Evolutionary conservation across 352 stramenopile species (phyloP).

Genomic region (Phytophthora capsici): DNA sequence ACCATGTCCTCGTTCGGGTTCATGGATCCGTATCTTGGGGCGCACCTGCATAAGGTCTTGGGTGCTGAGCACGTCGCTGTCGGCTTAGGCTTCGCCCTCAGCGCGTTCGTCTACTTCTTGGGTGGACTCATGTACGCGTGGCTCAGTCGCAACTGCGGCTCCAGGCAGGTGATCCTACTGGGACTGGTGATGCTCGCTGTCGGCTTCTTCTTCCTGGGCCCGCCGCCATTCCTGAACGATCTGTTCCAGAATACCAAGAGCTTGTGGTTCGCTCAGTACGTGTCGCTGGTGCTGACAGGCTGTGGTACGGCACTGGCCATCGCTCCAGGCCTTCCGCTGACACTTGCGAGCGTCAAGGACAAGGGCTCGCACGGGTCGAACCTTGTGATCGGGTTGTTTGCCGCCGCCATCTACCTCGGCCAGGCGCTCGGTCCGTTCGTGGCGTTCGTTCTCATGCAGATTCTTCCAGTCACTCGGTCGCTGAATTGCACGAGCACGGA

Average conservation of each 20-base stretch:
- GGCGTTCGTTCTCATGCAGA: conserved; percentile 53
- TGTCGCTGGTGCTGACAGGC: conserved; percentile 62
- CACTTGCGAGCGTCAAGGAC: conserved; percentile 57
- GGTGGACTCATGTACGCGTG: conserved; percentile 61
- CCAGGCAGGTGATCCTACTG: conserved; percentile 71
- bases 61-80: conserved; percentile 65
- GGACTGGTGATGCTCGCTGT: conserved; percentile 53
- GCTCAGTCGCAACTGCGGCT: conserved; percentile 65
- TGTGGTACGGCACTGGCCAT: conserved; percentile 65
- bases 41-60: conserved; percentile 64
- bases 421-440: conserved; percentile 69
- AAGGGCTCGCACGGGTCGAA: conserved; percentile 52
- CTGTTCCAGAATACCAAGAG: conserved; percentile 44
- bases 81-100: conserved; percentile 70
- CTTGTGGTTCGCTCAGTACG: conserved; percentile 60
- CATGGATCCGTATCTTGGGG: conserved; percentile 71
- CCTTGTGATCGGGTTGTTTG: conserved; percentile 74
- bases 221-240: conserved; percentile 55
- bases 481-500: conserved; percentile 42
- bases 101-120: conserved; percentile 73
- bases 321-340: conserved; percentile 62
- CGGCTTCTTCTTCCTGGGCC: conserved; percentile 68
- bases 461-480: conserved; percentile 48
- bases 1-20: conserved; percentile 78
- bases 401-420: conserved; percentile 69